Base-by-base conservation (phyloP, 2,329 filamentous ascomycete genomes). In the Colletotrichum coccodes region DNA sequence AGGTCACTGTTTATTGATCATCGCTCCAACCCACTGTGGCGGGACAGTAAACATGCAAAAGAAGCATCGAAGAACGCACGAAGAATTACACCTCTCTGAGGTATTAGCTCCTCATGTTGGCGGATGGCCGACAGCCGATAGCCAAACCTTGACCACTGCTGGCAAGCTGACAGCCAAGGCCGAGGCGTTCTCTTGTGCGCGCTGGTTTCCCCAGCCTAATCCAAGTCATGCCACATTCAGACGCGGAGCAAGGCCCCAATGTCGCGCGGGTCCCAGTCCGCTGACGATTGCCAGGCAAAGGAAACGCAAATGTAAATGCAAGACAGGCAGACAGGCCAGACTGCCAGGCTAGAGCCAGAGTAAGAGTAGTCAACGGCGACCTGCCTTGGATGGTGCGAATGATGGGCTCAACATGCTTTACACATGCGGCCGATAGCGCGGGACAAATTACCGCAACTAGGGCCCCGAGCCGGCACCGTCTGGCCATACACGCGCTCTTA, bases 401-500 rank as follows among this genome's bases (percentile, higher is more conserved):
- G 40, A 59, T 59, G 42, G 54, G 47, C 34, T 49, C 61, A 46
- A 56, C 50, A 52, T 56, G 62, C 47, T 69, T 66, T 50, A 56
- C 38, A 32, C 42, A 54, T 66, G 54, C 66, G 26, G 61, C 66
- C 66, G 62, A 60, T 69, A 56, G 66, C 56, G 66, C 66, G 62
- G 61, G 61, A 56, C 62, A 69, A 64, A 66, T 69, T 66, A 69
- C 66, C 66, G 66, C 62, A 69, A 69, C 61, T 40, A 69, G 66
- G 34, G 16, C 47, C 50, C 62, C n/a, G 54, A 65, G 54, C 65
- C 65, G 65, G 65, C 61, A 44, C 54, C 60, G 54, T 65, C 61
- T 56, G 49, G 54, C 42, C 26, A 23, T 65, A 54, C 38, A 60
- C 40, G 61, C 65, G 54, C 61, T 66, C 54, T 36, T 42, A 60